Conservation (phyloP, 768 basidiomycete species). For the Russula vinacea region DNA sequence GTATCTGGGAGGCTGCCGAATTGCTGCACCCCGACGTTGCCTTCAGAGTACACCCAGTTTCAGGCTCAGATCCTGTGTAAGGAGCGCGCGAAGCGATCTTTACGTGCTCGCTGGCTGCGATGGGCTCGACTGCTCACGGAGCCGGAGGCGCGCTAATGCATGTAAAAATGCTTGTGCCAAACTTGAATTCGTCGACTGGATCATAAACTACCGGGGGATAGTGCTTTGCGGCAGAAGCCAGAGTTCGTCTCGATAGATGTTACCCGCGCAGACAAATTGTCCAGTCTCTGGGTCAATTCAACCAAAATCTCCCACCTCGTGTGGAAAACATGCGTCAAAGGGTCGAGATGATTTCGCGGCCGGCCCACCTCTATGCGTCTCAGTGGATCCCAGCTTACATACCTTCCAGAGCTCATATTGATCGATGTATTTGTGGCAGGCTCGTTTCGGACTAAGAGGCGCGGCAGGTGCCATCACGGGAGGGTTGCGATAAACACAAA, state of each 20-base stretch:
- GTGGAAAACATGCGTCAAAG: constrained; percentile 1
- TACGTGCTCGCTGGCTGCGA: constrained; percentile 17
- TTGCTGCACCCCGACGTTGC: constrained; percentile 23
- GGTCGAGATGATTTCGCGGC: neutral
- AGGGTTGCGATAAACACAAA: neutral
- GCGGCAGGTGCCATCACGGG: constrained; percentile 4
- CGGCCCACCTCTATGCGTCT: constrained; percentile 17
- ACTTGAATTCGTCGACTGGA: constrained; percentile 13
- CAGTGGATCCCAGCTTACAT: constrained; percentile 19
- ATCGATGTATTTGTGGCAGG: constrained; percentile 22
- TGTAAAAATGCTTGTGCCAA: constrained; percentile 10
- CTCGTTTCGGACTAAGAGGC: neutral
- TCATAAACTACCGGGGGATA: constrained; percentile 15
- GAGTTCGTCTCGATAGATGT: constrained; percentile 23
- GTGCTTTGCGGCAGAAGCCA: constrained; percentile 14
- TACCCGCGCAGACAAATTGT: constrained; percentile 21
- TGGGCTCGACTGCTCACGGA: constrained; percentile 11
- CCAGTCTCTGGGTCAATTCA: constrained; percentile 14
- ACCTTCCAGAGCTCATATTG: constrained; percentile 12
- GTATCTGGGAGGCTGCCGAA: constrained; percentile 20
- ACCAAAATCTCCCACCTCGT: constrained; percentile 23
- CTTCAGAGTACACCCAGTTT: constrained; percentile 24
- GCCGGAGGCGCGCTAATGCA: constrained; percentile 5
- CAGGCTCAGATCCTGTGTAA: neutral
- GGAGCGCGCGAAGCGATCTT: constrained; percentile 21